phyloP scores from a whole-genome alignment of 2,329 filamentous ascomycete genomes.

The Talaromyces sp. region DNA sequence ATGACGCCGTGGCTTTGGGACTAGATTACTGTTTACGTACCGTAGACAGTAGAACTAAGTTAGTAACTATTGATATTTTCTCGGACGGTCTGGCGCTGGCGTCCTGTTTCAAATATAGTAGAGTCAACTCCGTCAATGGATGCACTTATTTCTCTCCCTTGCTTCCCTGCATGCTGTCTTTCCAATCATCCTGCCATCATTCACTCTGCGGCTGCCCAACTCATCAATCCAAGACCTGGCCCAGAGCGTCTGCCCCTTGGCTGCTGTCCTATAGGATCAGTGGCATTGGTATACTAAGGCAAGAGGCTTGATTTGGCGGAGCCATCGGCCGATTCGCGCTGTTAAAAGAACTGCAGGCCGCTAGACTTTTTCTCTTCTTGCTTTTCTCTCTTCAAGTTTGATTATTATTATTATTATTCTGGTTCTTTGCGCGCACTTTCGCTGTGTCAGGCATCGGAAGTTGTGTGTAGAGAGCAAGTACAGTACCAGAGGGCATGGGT shows the following conservation, averaged over 20 bases:
- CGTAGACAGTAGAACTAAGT: not conserved
- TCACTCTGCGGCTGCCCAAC: not conserved
- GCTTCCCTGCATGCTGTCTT: not conserved
- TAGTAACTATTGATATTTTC: not conserved
- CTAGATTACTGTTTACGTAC: not conserved
- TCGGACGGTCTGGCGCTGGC: not conserved
- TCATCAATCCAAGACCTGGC: not conserved
- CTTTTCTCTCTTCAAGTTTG: not conserved
- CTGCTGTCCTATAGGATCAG: not conserved
- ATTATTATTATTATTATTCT: not conserved
- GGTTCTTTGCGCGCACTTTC: too few species aligned
- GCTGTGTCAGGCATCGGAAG: not conserved
- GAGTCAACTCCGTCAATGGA: not conserved
- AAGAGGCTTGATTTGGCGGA: not conserved
- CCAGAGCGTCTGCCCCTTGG: not conserved
- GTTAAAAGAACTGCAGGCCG: not conserved
- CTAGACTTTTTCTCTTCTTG: not conserved
- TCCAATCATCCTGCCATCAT: not conserved
- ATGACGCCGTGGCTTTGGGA: not conserved
- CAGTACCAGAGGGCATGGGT: constrained; percentile 4
- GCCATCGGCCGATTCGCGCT: not conserved
- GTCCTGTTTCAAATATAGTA: not conserved
- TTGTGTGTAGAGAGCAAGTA: not conserved
- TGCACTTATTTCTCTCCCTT: not conserved
- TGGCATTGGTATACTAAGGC: not conserved